Conservation (phyloP, 495 filamentous ascomycete species). For the Aspergillus sparsus region DNA sequence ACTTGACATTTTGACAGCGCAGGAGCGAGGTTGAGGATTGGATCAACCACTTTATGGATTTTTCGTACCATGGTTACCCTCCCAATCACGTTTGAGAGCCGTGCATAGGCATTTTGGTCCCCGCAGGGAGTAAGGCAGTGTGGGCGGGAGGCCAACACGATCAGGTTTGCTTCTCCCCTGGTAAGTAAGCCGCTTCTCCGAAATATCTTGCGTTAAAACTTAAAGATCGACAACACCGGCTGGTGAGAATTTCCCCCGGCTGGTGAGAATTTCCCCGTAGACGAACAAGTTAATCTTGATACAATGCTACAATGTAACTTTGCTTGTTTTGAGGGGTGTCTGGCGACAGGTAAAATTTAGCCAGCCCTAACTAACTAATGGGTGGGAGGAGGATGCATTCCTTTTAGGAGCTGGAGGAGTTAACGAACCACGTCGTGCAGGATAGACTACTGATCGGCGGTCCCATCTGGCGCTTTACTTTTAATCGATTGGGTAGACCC, state of each 20-base stretch:
- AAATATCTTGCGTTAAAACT: no score
- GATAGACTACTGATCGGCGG: not conserved
- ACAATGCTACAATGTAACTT: slow-evolving; percentile 6
- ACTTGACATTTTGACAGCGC: slow-evolving; percentile 1
- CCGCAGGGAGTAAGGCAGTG: no score
- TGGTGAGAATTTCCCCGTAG: no score
- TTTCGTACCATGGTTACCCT: not conserved
- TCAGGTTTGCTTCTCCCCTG: no score
- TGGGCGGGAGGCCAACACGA: no score
- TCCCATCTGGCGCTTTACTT: not conserved
- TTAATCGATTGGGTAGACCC: slow-evolving; percentile 1
- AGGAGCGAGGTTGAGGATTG: not conserved
- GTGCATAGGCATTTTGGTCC: no score
- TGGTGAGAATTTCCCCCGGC: no score
- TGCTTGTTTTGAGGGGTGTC: not conserved
- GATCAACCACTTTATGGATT: not conserved
- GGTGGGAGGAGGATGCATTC: not conserved
- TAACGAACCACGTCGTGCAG: not conserved
- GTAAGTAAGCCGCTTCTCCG: no score
- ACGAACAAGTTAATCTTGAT: not conserved
- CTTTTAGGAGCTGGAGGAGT: not conserved
- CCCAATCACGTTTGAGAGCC: not conserved
- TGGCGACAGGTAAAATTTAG: not conserved
- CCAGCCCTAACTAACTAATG: not conserved
- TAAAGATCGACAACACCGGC: no score